phyloP scores from a whole-genome alignment of 2,329 filamentous ascomycete genomes.

The Ceratocystiopsis brevicomis region DNA sequence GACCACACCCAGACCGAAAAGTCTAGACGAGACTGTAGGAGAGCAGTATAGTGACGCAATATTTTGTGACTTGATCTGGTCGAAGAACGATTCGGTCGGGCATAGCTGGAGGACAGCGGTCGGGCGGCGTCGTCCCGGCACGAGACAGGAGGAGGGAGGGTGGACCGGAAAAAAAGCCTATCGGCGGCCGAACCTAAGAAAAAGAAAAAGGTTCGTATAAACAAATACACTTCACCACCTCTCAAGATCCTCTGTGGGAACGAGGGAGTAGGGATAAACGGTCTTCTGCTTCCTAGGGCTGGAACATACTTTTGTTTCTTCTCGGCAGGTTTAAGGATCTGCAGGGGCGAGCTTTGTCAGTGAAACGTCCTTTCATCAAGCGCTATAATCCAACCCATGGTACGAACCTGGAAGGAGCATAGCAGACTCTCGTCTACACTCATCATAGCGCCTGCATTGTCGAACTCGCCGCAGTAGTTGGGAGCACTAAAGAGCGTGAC shows the following conservation, averaged over 20 bases:
- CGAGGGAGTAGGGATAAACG: conserved; percentile 30
- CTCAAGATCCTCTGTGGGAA: conserved; percentile 48
- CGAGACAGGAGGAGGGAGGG: too few relatives aligned
- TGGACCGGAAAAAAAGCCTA: conserved; percentile 27
- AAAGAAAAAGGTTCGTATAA: conserved; percentile 45
- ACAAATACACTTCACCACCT: conserved; percentile 33
- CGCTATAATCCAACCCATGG: background rate
- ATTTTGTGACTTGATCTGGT: too few relatives aligned
- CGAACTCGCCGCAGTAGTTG: conserved; percentile 98
- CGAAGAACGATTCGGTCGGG: too few relatives aligned
- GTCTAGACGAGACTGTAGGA: too few relatives aligned
- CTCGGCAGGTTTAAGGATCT: conserved; percentile 99
- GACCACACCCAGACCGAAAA: too few relatives aligned
- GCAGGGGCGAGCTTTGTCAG: background rate
- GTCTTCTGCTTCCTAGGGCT: conserved; percentile 49
- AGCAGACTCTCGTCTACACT: conserved; percentile 95
- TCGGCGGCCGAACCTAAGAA: conserved; percentile 93
- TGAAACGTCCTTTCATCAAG: too few relatives aligned
- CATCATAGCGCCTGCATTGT: conserved; percentile 99
- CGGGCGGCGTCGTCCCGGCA: too few relatives aligned
- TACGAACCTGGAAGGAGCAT: conserved; percentile 86
- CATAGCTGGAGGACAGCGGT: too few relatives aligned
- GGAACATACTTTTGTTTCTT: conserved; percentile 99
- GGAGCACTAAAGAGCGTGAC: conserved; percentile 95
- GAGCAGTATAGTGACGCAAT: too few relatives aligned